Percentiles rank a stretch among this genome's conserved stretches.
These are phyloP conservation scores for Colletotrichum sp. DNA, from an alignment of 2,329 filamentous ascomycete species.

Conservation along the genomic window DNA sequence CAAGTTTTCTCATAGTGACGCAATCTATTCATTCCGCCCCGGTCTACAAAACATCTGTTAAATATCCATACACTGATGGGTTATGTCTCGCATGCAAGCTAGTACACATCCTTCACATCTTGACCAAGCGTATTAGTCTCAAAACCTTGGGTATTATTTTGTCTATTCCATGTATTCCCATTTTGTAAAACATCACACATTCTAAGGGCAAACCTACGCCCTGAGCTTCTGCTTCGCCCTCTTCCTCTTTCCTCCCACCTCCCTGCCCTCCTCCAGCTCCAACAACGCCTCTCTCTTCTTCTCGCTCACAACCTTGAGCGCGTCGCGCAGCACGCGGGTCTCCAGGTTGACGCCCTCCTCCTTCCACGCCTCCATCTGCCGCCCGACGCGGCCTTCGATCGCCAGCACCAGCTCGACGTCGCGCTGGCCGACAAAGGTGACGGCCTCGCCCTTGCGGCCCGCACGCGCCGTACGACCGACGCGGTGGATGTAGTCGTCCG, in stretches of 20 bases:
- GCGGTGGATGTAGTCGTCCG: constrained; percentile 96
- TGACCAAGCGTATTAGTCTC: no score
- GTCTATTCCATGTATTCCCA: neutral
- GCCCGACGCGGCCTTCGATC: constrained; percentile 83
- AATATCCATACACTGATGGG: no score
- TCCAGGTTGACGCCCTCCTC: constrained; percentile 97
- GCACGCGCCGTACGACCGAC: constrained; percentile 95
- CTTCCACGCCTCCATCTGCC: constrained; percentile 80
- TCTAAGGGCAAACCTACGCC: neutral
- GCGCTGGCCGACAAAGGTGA: constrained; percentile 90
- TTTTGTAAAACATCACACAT: neutral
- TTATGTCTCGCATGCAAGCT: no score
- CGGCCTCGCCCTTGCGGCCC: constrained; percentile 79
- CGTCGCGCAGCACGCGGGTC: constrained; percentile 82
- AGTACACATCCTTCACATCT: no score
- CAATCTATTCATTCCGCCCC: neutral
- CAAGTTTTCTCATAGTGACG: no score
- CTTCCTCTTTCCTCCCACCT: constrained; percentile 86
- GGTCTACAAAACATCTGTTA: no score
- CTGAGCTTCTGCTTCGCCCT: constrained; percentile 62
- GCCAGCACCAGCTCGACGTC: constrained; percentile 91
- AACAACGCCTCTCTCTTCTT: constrained; percentile 92
- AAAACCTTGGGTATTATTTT: constrained; percentile 8
- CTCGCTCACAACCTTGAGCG: constrained; percentile 88
- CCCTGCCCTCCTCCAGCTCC: constrained; percentile 89